Evolutionary conservation across 2,329 filamentous ascomycete species (phyloP).

Genomic region (Podosphaera leucotricha): DNA sequence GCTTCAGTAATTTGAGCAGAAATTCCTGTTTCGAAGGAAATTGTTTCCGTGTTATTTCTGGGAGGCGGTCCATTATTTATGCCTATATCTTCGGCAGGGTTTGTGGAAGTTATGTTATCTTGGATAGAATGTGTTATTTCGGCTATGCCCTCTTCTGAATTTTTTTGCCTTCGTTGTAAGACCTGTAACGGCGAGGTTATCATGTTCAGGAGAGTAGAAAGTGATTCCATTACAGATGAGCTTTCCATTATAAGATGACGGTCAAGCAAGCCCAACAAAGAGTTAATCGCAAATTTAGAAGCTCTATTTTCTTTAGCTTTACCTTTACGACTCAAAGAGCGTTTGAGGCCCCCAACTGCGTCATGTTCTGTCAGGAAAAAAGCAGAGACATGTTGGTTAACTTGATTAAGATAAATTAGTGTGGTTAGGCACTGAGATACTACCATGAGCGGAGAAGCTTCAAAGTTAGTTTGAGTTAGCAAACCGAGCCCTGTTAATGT

Average conservation of each 20-base stretch:
- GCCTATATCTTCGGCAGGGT: conserved; percentile 6
- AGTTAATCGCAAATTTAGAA: conserved; percentile 78
- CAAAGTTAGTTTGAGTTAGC: conserved; percentile 39
- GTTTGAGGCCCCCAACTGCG: conserved; percentile 45
- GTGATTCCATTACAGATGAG: conserved; percentile 83
- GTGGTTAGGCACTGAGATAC: conserved; percentile 86
- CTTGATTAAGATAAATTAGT: conserved; percentile 59
- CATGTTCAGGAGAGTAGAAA: conserved; percentile 66
- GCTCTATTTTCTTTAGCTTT: conserved; percentile 70
- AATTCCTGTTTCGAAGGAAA: conserved; percentile 1
- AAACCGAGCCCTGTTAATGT: conserved; percentile 35
- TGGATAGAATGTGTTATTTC: conserved; percentile 12
- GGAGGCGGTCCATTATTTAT: conserved; percentile 5
- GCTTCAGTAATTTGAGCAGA: not conserved
- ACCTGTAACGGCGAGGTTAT: conserved; percentile 71
- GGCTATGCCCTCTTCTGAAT: conserved; percentile 30
- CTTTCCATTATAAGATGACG: conserved; percentile 94
- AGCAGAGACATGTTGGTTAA: conserved; percentile 67
- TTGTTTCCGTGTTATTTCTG: conserved; percentile 4
- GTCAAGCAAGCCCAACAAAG: conserved; percentile 66
- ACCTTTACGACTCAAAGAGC: conserved; percentile 55
- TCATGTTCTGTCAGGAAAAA: conserved; percentile 95
- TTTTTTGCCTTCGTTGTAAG: conserved; percentile 62
- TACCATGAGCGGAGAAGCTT: conserved; percentile 82
- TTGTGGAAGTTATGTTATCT: conserved; percentile 9